phyloP scores from a whole-genome alignment of 805 yeast genomes.

The Suhomyces sp. region DNA sequence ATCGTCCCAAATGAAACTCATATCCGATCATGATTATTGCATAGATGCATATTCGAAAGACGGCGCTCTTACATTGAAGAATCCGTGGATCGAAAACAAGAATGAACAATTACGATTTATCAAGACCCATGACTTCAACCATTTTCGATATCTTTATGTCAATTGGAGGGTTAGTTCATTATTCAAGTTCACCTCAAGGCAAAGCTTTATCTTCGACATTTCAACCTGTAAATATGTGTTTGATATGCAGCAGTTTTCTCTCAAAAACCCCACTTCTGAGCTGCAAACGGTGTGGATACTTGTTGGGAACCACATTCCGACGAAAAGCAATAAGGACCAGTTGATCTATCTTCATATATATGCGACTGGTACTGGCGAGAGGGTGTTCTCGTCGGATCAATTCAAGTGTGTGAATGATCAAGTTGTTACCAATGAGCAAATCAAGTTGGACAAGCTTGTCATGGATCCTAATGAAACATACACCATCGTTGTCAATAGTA shows the following conservation, averaged over 20 bases:
- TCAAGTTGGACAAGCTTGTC: conserved; percentile 33
- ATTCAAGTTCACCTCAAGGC: conserved; percentile 18
- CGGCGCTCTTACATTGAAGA: conserved; percentile 21
- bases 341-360: conserved; percentile 15
- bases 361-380: conserved; percentile 30
- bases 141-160: conserved; percentile 54
- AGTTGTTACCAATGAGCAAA: conserved; percentile 35
- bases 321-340: conserved; percentile 8
- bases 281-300: conserved; percentile 45
- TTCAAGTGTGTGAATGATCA: conserved; percentile 17
- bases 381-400: conserved; percentile 26
- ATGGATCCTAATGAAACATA: conserved; percentile 24
- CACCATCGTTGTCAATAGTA: conserved; percentile 23
- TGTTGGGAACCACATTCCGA: conserved; percentile 47
- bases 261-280: conserved; percentile 30
- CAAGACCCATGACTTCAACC: conserved; percentile 21
- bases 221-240: conserved; percentile 13
- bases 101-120: conserved; percentile 19
- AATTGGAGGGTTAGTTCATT: conserved; percentile 56
- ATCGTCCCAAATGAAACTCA: conserved; percentile 37
- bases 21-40: conserved; percentile 71
- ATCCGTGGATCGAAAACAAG: conserved; percentile 36
- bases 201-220: conserved; percentile 21
- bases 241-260: conserved; percentile 44
- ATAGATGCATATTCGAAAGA: conserved; percentile 21